A percentile compares a stretch with the other conserved stretches of the same genome.
These are phyloP conservation scores for Penicillium oxalicum DNA, from an alignment of 2,329 filamentous ascomycete genomes.

Conservation along the genomic window DNA sequence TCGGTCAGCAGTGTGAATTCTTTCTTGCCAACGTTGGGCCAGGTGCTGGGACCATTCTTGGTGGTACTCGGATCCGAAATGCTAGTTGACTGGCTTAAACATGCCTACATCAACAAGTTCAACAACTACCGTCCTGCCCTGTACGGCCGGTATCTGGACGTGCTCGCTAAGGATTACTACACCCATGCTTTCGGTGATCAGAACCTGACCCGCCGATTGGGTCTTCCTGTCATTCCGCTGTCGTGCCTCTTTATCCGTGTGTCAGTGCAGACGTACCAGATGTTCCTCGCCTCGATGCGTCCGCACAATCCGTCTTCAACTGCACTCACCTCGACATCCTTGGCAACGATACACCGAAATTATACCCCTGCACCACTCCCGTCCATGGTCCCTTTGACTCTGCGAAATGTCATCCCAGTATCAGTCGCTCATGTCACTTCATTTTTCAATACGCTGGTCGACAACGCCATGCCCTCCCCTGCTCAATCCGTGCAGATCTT, in stretches of 20 bases:
- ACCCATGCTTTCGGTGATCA: conserved; percentile 90
- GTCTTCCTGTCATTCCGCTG: conserved; percentile 83
- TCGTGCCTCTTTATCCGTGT: conserved; percentile 93
- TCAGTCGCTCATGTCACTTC: conserved; percentile 48
- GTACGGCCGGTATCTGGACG: conserved; percentile 84
- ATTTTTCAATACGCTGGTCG: conserved; percentile 36
- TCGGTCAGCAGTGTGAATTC: conserved; percentile 41
- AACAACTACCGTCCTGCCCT: conserved; percentile 92
- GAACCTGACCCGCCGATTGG: conserved; percentile 80
- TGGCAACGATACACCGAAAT: conserved; percentile 41
- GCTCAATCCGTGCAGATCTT: conserved; percentile 39
- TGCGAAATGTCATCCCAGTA: conserved; percentile 48
- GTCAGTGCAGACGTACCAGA: conserved; percentile 92
- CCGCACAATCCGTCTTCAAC: conserved; percentile 58
- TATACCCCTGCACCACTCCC: conserved; percentile 58
- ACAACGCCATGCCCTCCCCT: conserved; percentile 40
- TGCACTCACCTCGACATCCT: conserved; percentile 31
- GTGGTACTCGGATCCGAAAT: conserved; percentile 95
- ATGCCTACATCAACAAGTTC: conserved; percentile 97
- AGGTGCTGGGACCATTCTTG: conserved; percentile 86
- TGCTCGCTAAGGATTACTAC: conserved; percentile 96
- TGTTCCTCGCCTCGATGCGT: conserved; percentile 87
- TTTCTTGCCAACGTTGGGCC: conserved; percentile 51
- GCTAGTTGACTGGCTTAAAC: conserved; percentile 93
- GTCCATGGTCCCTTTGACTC: conserved; percentile 56